Evolutionary conservation across 2,329 filamentous ascomycete genomes (phyloP), one percentile per base, ranked within the genome.

Genomic region (Sarocladium brachiariae): DNA sequence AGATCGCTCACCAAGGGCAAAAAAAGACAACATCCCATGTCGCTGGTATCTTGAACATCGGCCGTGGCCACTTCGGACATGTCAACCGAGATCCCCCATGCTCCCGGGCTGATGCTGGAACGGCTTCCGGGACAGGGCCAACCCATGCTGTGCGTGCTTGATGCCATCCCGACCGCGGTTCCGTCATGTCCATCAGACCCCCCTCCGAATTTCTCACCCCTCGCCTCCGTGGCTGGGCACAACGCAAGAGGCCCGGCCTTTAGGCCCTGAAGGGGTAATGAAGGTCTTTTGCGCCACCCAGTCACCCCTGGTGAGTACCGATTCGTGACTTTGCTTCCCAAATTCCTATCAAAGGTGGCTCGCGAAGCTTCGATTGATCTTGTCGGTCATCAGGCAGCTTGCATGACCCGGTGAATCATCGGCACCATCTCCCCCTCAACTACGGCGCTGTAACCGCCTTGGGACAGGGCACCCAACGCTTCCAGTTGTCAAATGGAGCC

Each of bases 391-490:
- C 11, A n/a, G 14, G n/a, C n/a, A n/a, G n/a, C n/a, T 21, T 33
- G 43, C 43, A 47, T 33, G 43, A 19, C 16, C 6, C 10, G 14
- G 43, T 33, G n/a, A n/a, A n/a, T n/a, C n/a, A n/a, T n/a, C n/a
- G n/a, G n/a, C n/a, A n/a, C n/a, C n/a, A n/a, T n/a, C n/a, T n/a
- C n/a, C n/a, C n/a, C n/a, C n/a, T n/a, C n/a, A n/a, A n/a, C n/a
- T 47, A 16, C 43, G 43, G 43, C 43, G 43, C 43, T 47, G 25
- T 47, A 23, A 31, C 43, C 43, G 27, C 14, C 25, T 47, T 47
- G 43, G 27, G 43, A 47, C 43, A 33, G 27, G 43, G 43, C 24
- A n/a, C 13, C 8, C 39, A 43, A 19, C 21, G 23, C 23, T 10
- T 43, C 39, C 7, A 43, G 10, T 24, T 33, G 43, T 18, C 27